Conservation (phyloP, 139 green algal genomes). For the Chara braunii region DNA sequence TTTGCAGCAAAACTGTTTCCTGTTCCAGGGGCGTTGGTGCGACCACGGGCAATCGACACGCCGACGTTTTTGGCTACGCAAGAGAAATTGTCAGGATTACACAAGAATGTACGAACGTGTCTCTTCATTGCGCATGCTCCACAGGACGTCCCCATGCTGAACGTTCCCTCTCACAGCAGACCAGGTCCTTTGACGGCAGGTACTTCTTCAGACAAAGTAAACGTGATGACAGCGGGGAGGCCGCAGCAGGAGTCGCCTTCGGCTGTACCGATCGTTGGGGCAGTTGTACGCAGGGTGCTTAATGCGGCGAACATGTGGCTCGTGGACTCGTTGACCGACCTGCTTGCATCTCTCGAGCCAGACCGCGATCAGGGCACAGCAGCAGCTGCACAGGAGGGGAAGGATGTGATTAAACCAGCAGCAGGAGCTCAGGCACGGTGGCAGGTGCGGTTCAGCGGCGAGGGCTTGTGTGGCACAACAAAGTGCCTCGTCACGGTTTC, state of each 20-base stretch:
- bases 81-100: not conserved
- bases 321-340: too few relatives aligned
- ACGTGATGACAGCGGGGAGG: not conserved
- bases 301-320: too few relatives aligned
- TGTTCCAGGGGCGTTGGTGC: not conserved
- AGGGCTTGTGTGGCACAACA: not conserved
- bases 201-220: not conserved
- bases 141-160: too few relatives aligned
- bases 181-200: not conserved
- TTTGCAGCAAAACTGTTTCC: constrained; percentile 4
- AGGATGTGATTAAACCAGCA: not conserved
- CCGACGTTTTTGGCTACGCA: not conserved
- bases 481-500: not conserved
- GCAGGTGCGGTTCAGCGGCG: not conserved
- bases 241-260: too few relatives aligned
- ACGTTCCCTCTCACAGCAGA: not conserved
- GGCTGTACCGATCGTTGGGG: too few relatives aligned
- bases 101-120: not conserved
- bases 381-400: not conserved
- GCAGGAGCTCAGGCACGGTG: not conserved
- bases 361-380: too few relatives aligned
- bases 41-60: not conserved
- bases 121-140: not conserved
- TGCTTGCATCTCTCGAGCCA: too few relatives aligned
- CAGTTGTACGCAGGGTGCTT: too few relatives aligned